Evolutionary conservation across 2,329 filamentous ascomycete species (phyloP).

Genomic region (Zelopaecilomyces penicillatus): DNA sequence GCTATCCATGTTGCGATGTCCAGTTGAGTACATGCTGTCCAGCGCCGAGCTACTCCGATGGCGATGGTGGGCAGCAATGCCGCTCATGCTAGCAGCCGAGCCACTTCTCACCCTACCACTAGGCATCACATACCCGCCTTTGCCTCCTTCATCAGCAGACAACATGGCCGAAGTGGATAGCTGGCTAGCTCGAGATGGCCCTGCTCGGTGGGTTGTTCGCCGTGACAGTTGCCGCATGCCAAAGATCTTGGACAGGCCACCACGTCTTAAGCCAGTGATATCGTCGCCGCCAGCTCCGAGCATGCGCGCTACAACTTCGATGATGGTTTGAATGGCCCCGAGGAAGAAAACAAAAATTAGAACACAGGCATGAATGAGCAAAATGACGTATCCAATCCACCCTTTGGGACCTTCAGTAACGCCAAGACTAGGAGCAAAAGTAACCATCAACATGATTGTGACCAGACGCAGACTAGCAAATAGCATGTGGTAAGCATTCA

Average conservation of each 20-base stretch:
- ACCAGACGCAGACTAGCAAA: slow-evolving; percentile 72
- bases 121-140: slow-evolving; percentile 48
- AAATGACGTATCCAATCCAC: slow-evolving; percentile 90
- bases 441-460: slow-evolving; percentile 65
- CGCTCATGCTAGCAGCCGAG: slow-evolving; percentile 51
- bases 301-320: slow-evolving; percentile 78
- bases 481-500: slow-evolving; percentile 91
- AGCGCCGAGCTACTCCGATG: slow-evolving; percentile 48
- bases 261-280: slow-evolving; percentile 59
- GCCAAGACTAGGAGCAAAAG: slow-evolving; percentile 77
- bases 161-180: slow-evolving; percentile 78
- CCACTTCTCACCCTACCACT: slow-evolving; percentile 50
- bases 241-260: slow-evolving; percentile 83
- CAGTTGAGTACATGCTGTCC: slow-evolving; percentile 38
- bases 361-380: slow-evolving; percentile 76
- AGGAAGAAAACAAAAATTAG: slow-evolving; percentile 88
- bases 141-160: slow-evolving; percentile 55
- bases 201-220: slow-evolving; percentile 55
- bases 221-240: slow-evolving; percentile 82
- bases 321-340: slow-evolving; percentile 80
- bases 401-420: slow-evolving; percentile 74
- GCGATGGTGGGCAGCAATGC: slow-evolving; percentile 34
- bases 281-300: slow-evolving; percentile 76
- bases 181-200: slow-evolving; percentile 67
- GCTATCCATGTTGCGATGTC: slow-evolving; percentile 43